Percentiles rank a stretch among this genome's conserved stretches.
phyloP scores from a whole-genome alignment of 164 flowering plant species.

The Chimonanthus salicifolius region DNA sequence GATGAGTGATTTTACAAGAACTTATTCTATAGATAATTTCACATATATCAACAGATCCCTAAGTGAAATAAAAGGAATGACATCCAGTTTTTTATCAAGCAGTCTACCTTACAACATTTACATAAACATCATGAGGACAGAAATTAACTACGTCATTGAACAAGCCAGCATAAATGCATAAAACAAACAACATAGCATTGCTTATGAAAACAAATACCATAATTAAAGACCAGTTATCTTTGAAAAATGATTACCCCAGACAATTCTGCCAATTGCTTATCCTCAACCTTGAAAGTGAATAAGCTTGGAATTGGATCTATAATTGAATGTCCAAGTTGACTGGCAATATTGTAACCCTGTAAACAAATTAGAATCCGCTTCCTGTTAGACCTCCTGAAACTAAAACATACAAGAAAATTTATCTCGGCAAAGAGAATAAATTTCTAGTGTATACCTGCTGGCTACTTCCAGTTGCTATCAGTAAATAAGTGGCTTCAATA shows the following conservation, averaged over 20 bases:
- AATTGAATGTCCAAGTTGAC: conserved; percentile 90
- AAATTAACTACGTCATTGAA: too few relatives aligned
- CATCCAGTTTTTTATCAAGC: too few relatives aligned
- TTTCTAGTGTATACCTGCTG: conserved; percentile 44
- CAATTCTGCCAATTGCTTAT: conserved; percentile 53
- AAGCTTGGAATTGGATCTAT: conserved; percentile 86
- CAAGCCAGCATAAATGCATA: background rate
- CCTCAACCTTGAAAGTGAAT: conserved; percentile 87
- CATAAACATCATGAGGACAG: background rate
- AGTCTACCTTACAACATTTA: too few relatives aligned
- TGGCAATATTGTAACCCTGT: conserved; percentile 74
- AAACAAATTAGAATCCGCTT: conserved; percentile 4
- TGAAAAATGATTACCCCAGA: conserved; percentile 61
- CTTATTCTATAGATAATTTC: background rate
- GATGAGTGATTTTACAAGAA: too few relatives aligned
- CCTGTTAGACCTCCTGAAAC: background rate
- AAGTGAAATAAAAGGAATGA: background rate
- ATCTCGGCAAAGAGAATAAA: background rate
- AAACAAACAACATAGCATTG: conserved; percentile 3
- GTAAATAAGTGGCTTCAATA: conserved; percentile 67
- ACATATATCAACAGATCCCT: background rate
- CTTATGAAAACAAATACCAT: background rate
- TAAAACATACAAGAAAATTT: background rate
- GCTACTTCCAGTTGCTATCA: conserved; percentile 88
- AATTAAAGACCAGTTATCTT: background rate